Percentiles rank a stretch among this genome's conserved stretches.
Conservation (phyloP, 2,329 filamentous ascomycete species). For the Fusarium buharicum region DNA sequence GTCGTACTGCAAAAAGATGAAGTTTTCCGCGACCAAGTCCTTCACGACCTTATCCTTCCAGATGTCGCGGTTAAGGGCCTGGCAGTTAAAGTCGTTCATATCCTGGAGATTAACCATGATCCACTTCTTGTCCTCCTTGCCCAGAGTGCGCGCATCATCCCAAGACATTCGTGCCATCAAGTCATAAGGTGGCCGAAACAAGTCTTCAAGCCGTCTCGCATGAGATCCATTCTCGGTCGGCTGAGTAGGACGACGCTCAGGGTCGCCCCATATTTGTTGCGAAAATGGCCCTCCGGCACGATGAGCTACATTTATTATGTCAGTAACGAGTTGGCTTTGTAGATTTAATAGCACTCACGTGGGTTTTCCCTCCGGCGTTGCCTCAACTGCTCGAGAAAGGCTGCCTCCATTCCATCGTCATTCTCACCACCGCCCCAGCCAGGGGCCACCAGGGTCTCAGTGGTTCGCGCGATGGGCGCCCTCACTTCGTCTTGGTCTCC, state of each 20-base stretch:
- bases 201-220: slow-evolving; percentile 82
- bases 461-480: slow-evolving; percentile 90
- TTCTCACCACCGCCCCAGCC: slow-evolving; percentile 59
- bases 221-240: slow-evolving; percentile 67
- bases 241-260: slow-evolving; percentile 35
- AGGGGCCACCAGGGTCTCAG: slow-evolving; percentile 88
- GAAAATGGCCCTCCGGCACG: slow-evolving; percentile 51
- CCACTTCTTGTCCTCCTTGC: slow-evolving; percentile 92
- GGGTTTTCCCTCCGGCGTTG: slow-evolving; percentile 51
- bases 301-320: slow-evolving; percentile 31
- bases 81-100: slow-evolving; percentile 91
- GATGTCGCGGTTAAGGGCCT: slow-evolving; percentile 90
- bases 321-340: background rate
- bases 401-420: slow-evolving; percentile 64
- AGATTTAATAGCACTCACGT: slow-evolving; percentile 42
- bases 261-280: slow-evolving; percentile 53
- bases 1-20: slow-evolving; percentile 93
- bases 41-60: slow-evolving; percentile 89
- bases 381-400: slow-evolving; percentile 73
- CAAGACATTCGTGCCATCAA: slow-evolving; percentile 83
- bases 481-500: slow-evolving; percentile 72
- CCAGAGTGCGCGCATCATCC: slow-evolving; percentile 84
- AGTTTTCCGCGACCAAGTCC: slow-evolving; percentile 88
- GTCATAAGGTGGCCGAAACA: slow-evolving; percentile 93
- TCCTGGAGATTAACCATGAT: slow-evolving; percentile 96